Conservation (phyloP, 257 asterid genomes). For the Solanum sejunctum region DNA sequence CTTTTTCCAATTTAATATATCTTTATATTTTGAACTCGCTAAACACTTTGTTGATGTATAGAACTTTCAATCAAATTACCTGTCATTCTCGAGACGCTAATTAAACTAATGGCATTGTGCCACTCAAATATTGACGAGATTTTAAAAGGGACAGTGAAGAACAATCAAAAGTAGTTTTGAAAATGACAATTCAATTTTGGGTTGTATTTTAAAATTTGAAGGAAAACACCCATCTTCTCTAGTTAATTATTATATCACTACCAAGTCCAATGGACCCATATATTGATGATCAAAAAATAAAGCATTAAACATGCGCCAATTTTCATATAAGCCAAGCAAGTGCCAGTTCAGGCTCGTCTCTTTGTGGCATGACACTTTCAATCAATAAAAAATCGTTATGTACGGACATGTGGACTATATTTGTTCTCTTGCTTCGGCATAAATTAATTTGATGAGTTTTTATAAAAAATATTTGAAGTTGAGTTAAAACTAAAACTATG, state of each 20-base stretch:
- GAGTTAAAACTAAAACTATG: no score
- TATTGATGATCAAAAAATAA: not conserved
- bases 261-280: not conserved
- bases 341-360: not conserved
- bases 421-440: not conserved
- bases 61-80: constrained; percentile 1
- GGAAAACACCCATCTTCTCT: not conserved
- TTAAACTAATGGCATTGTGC: constrained; percentile 9
- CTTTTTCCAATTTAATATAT: no score
- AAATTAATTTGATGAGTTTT: no score
- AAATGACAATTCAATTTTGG: not conserved
- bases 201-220: not conserved
- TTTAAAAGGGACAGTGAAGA: constrained; percentile 7
- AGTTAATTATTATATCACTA: not conserved
- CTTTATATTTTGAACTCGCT: no score
- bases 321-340: not conserved
- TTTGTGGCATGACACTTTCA: not conserved
- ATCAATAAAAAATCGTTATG: not conserved
- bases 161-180: constrained; percentile 9
- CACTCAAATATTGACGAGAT: not conserved
- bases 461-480: no score
- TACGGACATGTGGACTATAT: not conserved
- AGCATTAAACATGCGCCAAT: not conserved
- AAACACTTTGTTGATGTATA: not conserved
- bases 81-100: constrained; percentile 9